These are phyloP conservation scores for Penicillium palitans DNA, from an alignment of 2,329 filamentous ascomycete genomes.

Conservation along the genomic window DNA sequence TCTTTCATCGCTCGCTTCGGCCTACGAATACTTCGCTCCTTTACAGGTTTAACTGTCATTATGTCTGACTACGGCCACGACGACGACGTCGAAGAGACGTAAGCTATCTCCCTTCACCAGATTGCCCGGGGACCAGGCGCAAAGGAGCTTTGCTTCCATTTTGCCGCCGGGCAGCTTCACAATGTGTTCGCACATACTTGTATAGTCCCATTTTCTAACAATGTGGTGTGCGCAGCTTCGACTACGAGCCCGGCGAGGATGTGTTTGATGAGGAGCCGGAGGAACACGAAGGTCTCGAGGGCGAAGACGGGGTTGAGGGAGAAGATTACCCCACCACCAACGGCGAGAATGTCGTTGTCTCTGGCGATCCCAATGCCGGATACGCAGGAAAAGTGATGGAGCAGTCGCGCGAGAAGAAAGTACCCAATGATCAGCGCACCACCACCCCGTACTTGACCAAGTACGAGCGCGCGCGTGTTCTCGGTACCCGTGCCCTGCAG, in stretches of 20 bases:
- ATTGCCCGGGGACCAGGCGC: slow-evolving; percentile 13
- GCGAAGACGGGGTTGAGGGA: slow-evolving; percentile 56
- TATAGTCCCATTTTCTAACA: slow-evolving; percentile 30
- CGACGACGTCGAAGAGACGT: slow-evolving; percentile 62
- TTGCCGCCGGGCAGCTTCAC: slow-evolving; percentile 8
- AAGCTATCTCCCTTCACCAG: slow-evolving; percentile 27
- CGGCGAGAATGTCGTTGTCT: slow-evolving; percentile 45
- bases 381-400: slow-evolving; percentile 56
- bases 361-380: slow-evolving; percentile 54
- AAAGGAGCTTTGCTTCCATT: slow-evolving; percentile 12
- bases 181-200: slow-evolving; percentile 1
- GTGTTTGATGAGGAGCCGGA: slow-evolving; percentile 66
- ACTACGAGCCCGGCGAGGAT: slow-evolving; percentile 60
- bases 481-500: slow-evolving; percentile 90
- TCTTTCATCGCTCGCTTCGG: slow-evolving; percentile 18
- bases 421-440: slow-evolving; percentile 79
- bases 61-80: slow-evolving; percentile 78
- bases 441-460: slow-evolving; percentile 99
- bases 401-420: slow-evolving; percentile 74
- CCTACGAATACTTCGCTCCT: slow-evolving; percentile 14
- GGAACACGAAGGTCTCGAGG: slow-evolving; percentile 56
- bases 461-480: slow-evolving; percentile 90
- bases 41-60: slow-evolving; percentile 17
- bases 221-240: slow-evolving; percentile 37
- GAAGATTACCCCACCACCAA: slow-evolving; percentile 40